Base-by-base conservation (phyloP, 306 rosid genomes). In the Ammopiptanthus mongolicus region DNA sequence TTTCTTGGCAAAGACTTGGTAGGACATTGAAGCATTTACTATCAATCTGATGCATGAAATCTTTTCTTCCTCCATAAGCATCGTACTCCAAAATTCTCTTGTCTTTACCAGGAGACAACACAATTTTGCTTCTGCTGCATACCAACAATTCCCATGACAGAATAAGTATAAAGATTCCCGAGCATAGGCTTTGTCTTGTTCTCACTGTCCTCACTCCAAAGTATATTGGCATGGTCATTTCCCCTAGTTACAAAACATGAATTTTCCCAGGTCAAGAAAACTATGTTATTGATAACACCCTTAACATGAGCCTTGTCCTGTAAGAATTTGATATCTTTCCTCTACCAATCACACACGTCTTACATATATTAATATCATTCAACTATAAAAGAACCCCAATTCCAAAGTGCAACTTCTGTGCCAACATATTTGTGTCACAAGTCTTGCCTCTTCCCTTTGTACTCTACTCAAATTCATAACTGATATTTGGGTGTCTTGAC, bases 61-160 rank as follows among this genome's bases (percentile, higher is more conserved):
- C 87, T 67, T 80, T 77, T 70, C 73, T 87, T 78, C 88, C 89
- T 10, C 44, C 83, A 22, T 42, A 58, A 41, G 68, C 86, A 59
- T 93, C 86, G 22, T 82, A 91, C n/a, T 93, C 97, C 67, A 91
- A 11, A 52, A 93, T 84, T 85, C 86, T 87, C 86, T 69, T 93
- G 87, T 93, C 97, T 29, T 86, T 90, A 51, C 97, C 97, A 6
- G 51, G 93, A 36, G 98, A 91, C 69, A 93, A 77, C 48, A 93
- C 88, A 28, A 89, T n/a, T 70, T 8, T 84, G 80, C 83, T 86
- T 93, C 71, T 93, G 90, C 65, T 67, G 87, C 90, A 93, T 80
- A 52, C 93, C 97, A 59, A 89, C 87, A 18, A 89, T 88, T 58
- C 96, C 98, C 98, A 91, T 93, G 59, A 93, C 97, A 21, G 98